Base-by-base conservation (phyloP, 202 grass and related monocot genomes). In the Carex arenaria region DNA sequence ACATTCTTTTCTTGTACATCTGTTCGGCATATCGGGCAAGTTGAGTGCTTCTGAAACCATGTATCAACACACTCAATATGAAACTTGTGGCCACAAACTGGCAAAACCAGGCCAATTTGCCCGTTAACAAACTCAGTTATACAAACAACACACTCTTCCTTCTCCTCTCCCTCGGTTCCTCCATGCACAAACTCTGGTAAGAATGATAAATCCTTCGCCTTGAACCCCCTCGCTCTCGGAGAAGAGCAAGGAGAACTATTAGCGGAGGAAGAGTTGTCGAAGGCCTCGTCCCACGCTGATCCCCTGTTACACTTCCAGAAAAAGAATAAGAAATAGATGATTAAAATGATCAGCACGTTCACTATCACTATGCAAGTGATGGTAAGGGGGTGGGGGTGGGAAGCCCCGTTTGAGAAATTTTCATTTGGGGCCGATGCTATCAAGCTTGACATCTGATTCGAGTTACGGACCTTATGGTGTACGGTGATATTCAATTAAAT, bases 81-180 rank as follows among this genome's bases (percentile, higher is more conserved):
- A 85, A 97, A 97, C 18, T 69, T 66, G 78, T 97, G 89, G 18
- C 82, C 85, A 82, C 93, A 93, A 28, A 61, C 72, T n/a, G 94
- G 94, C 76, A 97, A 81, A 18, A 87, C 47, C 45, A 91, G 84
- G 19, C 65, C 86, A 5, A 78, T 83, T 65, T 94, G 91, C 30
- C 89, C 88, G 53, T 83, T 86, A 15, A 60, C 84, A 74, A 94
- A 82, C 56, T 97, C 94, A 19, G 82, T 76, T 64, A 97, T 82
- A 92, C 94, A 97, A 63, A 97, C 89, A 12, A 69, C 80, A 78
- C 94, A 94, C 79, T 90, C 88, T 81, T 84, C 40, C 43, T 86
- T 86, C 31, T 74, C 80, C 30, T 57, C 83, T 19, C 0, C 49
- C 28, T 17, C 15, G 55, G 15, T 18, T 43, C 3, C 83, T 61